Conservation (phyloP, 1,139 yeast species). For the Magnusiomyces tetraspermus region DNA sequence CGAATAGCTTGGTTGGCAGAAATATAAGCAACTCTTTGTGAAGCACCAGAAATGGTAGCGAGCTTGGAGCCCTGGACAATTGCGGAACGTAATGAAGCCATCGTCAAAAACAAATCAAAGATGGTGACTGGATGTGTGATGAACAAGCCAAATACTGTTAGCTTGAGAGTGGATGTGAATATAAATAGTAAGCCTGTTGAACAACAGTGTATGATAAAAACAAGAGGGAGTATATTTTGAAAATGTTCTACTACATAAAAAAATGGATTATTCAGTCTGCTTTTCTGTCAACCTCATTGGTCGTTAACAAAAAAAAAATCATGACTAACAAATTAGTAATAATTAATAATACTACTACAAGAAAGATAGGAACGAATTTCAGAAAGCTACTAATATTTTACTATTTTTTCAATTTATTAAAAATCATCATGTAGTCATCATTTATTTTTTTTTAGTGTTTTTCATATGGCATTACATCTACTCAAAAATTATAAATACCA, state of each 20-base stretch:
- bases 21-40: not conserved
- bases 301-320: too few relatives aligned
- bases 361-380: too few relatives aligned
- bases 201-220: too few relatives aligned
- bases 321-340: not conserved
- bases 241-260: too few relatives aligned
- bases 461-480: slow-evolving; percentile 1
- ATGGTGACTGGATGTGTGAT: not conserved
- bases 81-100: slow-evolving; percentile 6
- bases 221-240: too few relatives aligned
- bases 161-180: not conserved
- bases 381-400: too few relatives aligned
- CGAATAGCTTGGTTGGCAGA: slow-evolving; percentile 3
- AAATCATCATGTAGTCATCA: slow-evolving; percentile 1
- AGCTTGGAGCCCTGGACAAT: not conserved
- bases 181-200: not conserved
- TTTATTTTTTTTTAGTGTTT: not conserved
- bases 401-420: not conserved
- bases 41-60: not conserved
- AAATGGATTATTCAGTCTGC: not conserved
- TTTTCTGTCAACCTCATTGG: not conserved
- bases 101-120: not conserved
- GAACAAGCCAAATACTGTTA: not conserved
- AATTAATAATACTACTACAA: not conserved
- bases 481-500: not conserved